Base-by-base conservation (phyloP, 805 yeast genomes). In the Metschnikowia santaceciliae region DNA sequence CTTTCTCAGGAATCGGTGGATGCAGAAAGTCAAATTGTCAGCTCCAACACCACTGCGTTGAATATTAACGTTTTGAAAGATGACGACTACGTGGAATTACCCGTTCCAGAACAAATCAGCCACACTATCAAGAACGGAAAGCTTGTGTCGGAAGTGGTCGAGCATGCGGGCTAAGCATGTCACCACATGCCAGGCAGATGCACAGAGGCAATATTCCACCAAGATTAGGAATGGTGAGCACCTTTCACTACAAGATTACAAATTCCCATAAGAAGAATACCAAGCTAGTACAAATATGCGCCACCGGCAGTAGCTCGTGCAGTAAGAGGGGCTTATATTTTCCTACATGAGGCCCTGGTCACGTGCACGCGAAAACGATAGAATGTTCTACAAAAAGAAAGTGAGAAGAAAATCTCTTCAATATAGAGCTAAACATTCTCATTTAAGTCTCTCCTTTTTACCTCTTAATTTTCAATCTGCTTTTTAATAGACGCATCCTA, bases 81-180 rank as follows among this genome's bases (percentile, higher is more conserved):
- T 20, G 89, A 82, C 36, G 96, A 92, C 66, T 84, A 79, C 69
- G 80, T 76, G 48, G 99, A 94, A 69, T 72, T 82, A 49, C 84
- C 96, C 7, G 80, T 88, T 39, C 97, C 98, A 7, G 99, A 94
- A 70, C 99, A 94, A 73, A 79, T 94, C 69, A 81, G 82, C 63
- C 96, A 90, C 69, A 75, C 80, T 15, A 74, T 88, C 54, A 74
- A 70, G 48, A 67, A 70, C 42, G 94, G 92, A 30, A 79, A 80
- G 62, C 68, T 91, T 54, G 74, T 77, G 33, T 82, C 88, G 58
- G 76, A 79, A 54, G 85, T 90, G 56, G 96, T 89, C 44, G 94
- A 87, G 66, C 96, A 88, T 68, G 83, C 85, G 30, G 94, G 91
- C 54, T 88, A 44, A 40, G 11, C 36, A 30, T 20, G 23, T 43